Conservation (phyloP, 805 yeast genomes). For the Zygosaccharomyces pseudorouxii region DNA sequence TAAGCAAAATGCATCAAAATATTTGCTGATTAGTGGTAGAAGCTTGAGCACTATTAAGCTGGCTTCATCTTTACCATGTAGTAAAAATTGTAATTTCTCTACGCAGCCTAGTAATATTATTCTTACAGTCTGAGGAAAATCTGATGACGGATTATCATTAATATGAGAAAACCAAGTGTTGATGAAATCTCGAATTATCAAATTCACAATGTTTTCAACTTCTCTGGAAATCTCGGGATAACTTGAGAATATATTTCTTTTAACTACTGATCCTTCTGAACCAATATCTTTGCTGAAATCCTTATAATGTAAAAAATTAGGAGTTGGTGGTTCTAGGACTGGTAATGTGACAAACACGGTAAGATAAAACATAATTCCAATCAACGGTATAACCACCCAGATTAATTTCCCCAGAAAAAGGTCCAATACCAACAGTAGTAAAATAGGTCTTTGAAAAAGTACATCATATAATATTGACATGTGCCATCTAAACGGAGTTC, state of each 20-base stretch:
- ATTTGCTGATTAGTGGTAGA: conserved; percentile 63
- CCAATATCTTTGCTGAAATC: background rate
- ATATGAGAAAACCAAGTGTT: conserved; percentile 52
- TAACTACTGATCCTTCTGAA: background rate
- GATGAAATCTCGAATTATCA: conserved; percentile 52
- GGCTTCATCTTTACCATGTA: conserved; percentile 48
- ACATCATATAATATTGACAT: conserved; percentile 1
- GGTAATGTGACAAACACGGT: conserved; percentile 2
- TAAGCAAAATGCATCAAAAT: conserved; percentile 47
- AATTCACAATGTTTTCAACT: conserved; percentile 41
- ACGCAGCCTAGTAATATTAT: conserved; percentile 33
- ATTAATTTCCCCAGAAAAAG: background rate
- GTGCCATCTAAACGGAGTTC: background rate
- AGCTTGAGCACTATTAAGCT: conserved; percentile 52
- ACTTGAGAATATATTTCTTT: conserved; percentile 7
- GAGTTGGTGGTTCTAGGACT: conserved; percentile 1
- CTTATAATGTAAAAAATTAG: background rate
- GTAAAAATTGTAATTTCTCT: conserved; percentile 39
- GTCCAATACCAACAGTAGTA: background rate
- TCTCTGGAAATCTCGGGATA: conserved; percentile 37
- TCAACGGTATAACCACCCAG: conserved; percentile 1
- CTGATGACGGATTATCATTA: conserved; percentile 24
- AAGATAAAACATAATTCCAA: background rate
- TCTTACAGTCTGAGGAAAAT: conserved; percentile 41
- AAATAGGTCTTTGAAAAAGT: background rate